Evolutionary conservation across 192 early-diverging fungal genomes (phyloP).

Genomic region (Cladochytrium replicatum): DNA sequence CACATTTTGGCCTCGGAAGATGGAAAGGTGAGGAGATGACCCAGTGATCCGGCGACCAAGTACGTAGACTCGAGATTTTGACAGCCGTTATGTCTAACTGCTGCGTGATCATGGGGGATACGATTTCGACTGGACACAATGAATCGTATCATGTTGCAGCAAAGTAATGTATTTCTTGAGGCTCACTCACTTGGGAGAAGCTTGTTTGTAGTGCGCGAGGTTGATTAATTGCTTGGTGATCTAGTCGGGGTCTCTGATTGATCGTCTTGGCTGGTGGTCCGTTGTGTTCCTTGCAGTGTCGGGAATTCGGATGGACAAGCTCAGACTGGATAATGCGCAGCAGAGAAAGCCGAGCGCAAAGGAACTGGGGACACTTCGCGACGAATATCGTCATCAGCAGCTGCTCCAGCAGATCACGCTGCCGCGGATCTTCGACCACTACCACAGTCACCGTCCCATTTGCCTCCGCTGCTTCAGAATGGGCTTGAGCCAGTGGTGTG

Average conservation of each 20-base stretch:
- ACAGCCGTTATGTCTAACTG: too few relatives aligned
- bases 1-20: too few relatives aligned
- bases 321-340: conserved; percentile 1
- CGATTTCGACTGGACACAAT: conserved; percentile 12
- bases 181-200: not conserved
- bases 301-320: conserved; percentile 15
- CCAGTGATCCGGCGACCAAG: too few relatives aligned
- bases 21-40: too few relatives aligned
- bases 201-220: conserved; percentile 5
- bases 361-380: not conserved
- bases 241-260: conserved; percentile 11
- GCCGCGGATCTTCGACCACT: not conserved
- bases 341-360: not conserved
- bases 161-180: not conserved
- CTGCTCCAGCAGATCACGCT: too few relatives aligned
- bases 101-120: conserved; percentile 16
- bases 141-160: conserved; percentile 19
- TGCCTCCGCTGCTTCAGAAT: not conserved
- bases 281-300: conserved; percentile 2
- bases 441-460: not conserved
- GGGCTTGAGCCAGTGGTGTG: not conserved
- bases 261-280: not conserved
- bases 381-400: not conserved
- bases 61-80: too few relatives aligned
- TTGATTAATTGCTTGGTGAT: conserved; percentile 1